Evolutionary conservation across 1,284 basidiomycete genomes (phyloP).

Genomic region (Sporisorium exsertum): DNA sequence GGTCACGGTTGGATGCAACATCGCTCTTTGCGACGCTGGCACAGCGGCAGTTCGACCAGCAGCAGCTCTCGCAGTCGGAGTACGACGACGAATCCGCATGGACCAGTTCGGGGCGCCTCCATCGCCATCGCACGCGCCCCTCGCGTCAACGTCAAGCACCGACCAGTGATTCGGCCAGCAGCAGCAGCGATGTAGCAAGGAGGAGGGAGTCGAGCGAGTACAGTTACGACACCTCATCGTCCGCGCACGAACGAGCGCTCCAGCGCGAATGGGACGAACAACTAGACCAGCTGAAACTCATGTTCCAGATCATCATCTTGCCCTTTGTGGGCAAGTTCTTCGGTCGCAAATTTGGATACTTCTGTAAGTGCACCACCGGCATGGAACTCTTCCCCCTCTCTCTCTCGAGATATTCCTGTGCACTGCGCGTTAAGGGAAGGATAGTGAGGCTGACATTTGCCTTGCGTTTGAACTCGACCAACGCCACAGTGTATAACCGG

Average conservation of each 20-base stretch:
- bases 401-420: no score
- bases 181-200: neutral
- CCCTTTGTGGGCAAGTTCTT: conserved; percentile 55
- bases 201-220: neutral
- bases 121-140: neutral
- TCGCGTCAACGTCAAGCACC: no score
- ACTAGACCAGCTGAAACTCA: conserved; percentile 43
- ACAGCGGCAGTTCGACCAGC: conserved; percentile 12
- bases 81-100: conserved; percentile 17
- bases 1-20: neutral
- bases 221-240: conserved; percentile 3
- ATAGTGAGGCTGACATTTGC: neutral
- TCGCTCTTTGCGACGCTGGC: conserved; percentile 24
- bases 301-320: conserved; percentile 50
- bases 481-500: conserved; percentile 32
- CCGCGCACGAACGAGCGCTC: conserved; percentile 8
- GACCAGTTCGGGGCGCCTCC: neutral
- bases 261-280: conserved; percentile 56
- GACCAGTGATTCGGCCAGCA: neutral
- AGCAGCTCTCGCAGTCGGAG: conserved; percentile 8
- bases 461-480: no score
- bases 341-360: conserved; percentile 48
- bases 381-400: neutral
- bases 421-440: no score
- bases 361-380: conserved; percentile 32